Evolutionary conservation across 306 rosid species (phyloP).

Genomic region (Hippophae gyantsensis): DNA sequence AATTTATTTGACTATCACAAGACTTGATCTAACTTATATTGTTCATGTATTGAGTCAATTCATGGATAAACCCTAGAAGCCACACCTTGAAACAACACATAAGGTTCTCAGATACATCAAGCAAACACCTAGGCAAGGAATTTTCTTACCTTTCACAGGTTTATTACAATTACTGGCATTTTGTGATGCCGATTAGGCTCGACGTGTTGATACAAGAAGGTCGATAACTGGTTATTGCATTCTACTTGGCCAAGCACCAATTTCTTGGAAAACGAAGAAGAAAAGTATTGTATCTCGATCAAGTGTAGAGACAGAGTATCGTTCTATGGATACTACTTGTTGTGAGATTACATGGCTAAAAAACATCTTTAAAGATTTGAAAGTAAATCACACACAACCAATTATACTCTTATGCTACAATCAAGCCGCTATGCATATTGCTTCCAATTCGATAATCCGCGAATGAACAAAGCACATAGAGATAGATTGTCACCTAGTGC

Average conservation of each 20-base stretch:
- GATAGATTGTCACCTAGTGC: neutral
- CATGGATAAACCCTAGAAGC: neutral
- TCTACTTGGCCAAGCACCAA: neutral
- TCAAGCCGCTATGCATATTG: too few species aligned
- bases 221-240: neutral
- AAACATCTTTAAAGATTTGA: neutral
- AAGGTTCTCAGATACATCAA: neutral
- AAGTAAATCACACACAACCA: neutral
- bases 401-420: neutral
- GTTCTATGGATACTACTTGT: too few species aligned
- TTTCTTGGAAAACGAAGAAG: neutral
- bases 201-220: neutral
- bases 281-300: neutral
- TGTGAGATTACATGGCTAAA: too few species aligned
- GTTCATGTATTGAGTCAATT: neutral
- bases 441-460: too few species aligned
- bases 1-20: constrained; percentile 1
- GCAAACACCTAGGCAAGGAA: neutral
- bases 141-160: neutral
- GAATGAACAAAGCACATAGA: neutral
- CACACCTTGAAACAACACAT: neutral
- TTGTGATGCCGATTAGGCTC: neutral
- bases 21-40: neutral
- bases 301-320: too few species aligned
- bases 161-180: neutral